Conservation (phyloP, 768 basidiomycete species). For the Clavulina sp. region DNA sequence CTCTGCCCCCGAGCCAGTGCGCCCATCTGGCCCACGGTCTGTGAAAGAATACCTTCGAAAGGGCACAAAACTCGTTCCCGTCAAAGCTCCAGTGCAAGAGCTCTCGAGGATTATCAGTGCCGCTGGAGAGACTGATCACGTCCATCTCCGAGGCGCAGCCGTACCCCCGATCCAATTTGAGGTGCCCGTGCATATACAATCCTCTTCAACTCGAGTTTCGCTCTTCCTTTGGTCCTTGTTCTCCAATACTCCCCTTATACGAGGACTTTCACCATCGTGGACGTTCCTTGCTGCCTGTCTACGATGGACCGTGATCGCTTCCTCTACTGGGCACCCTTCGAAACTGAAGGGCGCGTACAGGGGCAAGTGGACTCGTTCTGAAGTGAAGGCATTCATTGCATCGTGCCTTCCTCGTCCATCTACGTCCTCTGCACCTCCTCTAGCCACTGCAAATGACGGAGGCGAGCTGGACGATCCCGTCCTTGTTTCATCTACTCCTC, state of each 20-base stretch:
- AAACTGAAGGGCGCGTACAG: background rate
- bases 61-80: slow-evolving; percentile 1
- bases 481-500: background rate
- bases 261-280: slow-evolving; percentile 2
- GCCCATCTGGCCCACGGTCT: background rate
- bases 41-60: slow-evolving; percentile 7
- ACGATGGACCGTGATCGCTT: slow-evolving; percentile 9
- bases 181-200: slow-evolving; percentile 5
- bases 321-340: background rate
- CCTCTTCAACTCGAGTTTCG: slow-evolving; percentile 5
- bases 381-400: slow-evolving; percentile 7
- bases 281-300: slow-evolving; percentile 3
- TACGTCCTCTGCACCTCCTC: too few relatives aligned
- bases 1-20: background rate
- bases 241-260: slow-evolving; percentile 5
- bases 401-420: too few relatives aligned
- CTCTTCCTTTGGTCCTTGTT: slow-evolving; percentile 8
- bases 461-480: background rate
- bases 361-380: slow-evolving; percentile 7
- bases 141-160: background rate
- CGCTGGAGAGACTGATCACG: background rate
- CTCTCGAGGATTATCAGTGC: too few relatives aligned
- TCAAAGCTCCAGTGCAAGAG: background rate
- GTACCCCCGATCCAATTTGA: background rate
- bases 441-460: background rate